Evolutionary conservation across 208 protist species (phyloP).

Genomic region (Acanthamoeba castellanii): DNA sequence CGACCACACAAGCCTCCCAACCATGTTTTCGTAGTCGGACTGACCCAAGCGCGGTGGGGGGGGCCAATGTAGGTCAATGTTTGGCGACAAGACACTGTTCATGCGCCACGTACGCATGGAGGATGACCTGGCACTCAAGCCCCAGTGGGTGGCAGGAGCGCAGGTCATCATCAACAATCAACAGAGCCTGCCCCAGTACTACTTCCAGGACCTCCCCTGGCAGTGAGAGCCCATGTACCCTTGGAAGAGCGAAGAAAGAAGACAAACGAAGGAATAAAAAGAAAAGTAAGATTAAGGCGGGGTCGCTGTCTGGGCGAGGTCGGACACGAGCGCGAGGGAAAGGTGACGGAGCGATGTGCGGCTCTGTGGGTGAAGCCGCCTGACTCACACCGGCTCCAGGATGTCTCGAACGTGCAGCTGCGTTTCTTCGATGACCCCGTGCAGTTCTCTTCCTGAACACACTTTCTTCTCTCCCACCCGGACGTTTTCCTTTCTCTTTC

Average conservation of each 20-base stretch:
- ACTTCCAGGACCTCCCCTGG: constrained; percentile 37
- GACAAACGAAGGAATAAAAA: too few relatives aligned
- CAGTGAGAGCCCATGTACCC: too few relatives aligned
- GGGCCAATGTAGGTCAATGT: background rate
- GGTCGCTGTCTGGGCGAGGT: background rate
- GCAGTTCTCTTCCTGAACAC: too few relatives aligned
- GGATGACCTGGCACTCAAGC: background rate
- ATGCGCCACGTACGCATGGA: background rate
- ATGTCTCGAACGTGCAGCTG: background rate
- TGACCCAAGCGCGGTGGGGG: background rate
- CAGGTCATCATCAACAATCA: background rate
- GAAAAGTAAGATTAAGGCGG: too few relatives aligned
- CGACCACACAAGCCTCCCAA: background rate
- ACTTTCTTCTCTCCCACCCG: too few relatives aligned
- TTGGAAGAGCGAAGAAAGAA: background rate
- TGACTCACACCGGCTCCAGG: background rate
- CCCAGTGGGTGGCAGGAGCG: constrained; percentile 1
- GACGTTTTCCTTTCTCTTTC: too few relatives aligned
- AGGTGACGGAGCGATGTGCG: background rate
- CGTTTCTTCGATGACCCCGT: background rate
- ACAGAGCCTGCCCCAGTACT: background rate
- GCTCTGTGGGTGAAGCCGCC: background rate
- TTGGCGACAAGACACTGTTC: background rate
- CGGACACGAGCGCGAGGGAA: background rate
- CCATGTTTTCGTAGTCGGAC: background rate